These are phyloP conservation scores for Aphanomyces astaci DNA, from an alignment of 352 stramenopile species.

Conservation along the genomic window DNA sequence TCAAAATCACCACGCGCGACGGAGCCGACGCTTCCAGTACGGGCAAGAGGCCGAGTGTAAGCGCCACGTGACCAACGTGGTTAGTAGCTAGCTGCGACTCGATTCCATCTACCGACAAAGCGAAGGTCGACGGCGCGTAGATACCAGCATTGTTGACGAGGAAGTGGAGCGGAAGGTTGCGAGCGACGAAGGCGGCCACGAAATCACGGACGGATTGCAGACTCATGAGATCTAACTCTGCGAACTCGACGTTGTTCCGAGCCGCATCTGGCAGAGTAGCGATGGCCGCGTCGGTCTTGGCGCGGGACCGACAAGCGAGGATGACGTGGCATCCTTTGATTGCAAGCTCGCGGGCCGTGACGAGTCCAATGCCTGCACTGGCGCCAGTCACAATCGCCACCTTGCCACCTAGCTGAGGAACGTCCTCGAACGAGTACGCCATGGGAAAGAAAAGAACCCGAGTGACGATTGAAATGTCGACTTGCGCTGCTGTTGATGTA, in stretches of 20 bases:
- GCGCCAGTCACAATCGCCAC: constrained; percentile 33
- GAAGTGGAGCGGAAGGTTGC: constrained; percentile 41
- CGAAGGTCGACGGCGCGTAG: constrained; percentile 32
- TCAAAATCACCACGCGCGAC: constrained; percentile 39
- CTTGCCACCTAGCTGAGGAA: constrained; percentile 27
- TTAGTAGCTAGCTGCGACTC: constrained; percentile 69
- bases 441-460: too few species aligned
- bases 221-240: constrained; percentile 38
- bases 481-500: too few species aligned
- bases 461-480: too few species aligned
- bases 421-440: constrained; percentile 22
- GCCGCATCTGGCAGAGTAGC: not conserved
- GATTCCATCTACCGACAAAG: constrained; percentile 32
- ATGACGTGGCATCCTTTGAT: constrained; percentile 33
- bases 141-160: constrained; percentile 75
- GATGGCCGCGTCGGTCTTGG: constrained; percentile 22
- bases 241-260: constrained; percentile 34
- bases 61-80: constrained; percentile 57
- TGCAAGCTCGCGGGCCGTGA: constrained; percentile 32
- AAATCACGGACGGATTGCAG: constrained; percentile 40
- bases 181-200: constrained; percentile 30
- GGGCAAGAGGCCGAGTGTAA: constrained; percentile 45
- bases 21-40: constrained; percentile 27
- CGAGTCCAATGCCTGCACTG: constrained; percentile 39
- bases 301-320: constrained; percentile 33